phyloP scores from a whole-genome alignment of 2,329 filamentous ascomycete genomes.

The Metarhizium brunneum region DNA sequence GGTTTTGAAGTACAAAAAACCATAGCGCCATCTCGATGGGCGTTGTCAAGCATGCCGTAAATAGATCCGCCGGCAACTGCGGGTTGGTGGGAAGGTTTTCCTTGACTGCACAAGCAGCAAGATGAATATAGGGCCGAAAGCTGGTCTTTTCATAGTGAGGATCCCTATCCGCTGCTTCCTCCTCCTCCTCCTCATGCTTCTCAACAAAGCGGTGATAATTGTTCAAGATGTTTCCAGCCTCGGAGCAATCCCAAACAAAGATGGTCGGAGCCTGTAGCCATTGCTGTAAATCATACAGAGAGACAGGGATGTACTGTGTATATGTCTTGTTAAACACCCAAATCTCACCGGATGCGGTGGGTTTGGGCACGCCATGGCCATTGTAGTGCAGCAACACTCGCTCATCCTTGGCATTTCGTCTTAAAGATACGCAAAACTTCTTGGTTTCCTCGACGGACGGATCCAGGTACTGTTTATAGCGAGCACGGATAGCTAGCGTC shows the following conservation, averaged over 20 bases:
- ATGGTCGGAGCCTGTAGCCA: conserved; percentile 95
- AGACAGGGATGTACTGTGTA: conserved; percentile 96
- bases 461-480: conserved; percentile 94
- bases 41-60: conserved; percentile 91
- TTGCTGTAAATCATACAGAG: conserved; percentile 85
- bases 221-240: conserved; percentile 87
- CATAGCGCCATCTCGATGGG: conserved; percentile 95
- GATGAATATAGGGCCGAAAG: conserved; percentile 66
- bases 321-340: conserved; percentile 99
- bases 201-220: conserved; percentile 94
- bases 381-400: conserved; percentile 98
- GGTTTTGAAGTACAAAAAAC: conserved; percentile 94
- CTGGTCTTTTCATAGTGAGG: conserved; percentile 74
- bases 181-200: conserved; percentile 86
- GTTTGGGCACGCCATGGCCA: conserved; percentile 91
- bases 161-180: conserved; percentile 65
- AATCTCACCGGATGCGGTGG: conserved; percentile 90
- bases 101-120: conserved; percentile 82
- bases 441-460: conserved; percentile 96
- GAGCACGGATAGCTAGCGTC: conserved; percentile 85
- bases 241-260: conserved; percentile 96
- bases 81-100: conserved; percentile 95
- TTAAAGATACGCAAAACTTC: conserved; percentile 85
- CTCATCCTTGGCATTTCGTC: conserved; percentile 91
- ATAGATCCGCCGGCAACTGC: conserved; percentile 84